Conservation (phyloP, 208 protist species). For the Vickermania spadyakhi region DNA sequence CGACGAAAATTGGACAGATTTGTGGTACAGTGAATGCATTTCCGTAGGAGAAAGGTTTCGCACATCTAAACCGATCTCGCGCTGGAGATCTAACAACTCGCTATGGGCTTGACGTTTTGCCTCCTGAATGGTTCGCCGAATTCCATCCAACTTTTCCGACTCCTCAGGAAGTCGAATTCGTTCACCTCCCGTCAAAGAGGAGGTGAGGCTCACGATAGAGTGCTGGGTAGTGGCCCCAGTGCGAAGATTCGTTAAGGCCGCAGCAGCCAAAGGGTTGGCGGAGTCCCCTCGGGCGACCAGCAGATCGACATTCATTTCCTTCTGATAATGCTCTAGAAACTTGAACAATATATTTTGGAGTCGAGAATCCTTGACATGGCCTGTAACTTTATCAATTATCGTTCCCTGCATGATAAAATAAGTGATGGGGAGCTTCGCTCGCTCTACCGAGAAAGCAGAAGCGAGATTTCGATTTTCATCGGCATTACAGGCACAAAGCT, state of each 20-base stretch:
- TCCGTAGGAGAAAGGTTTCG: conserved; percentile 48
- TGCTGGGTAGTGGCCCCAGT: conserved; percentile 65
- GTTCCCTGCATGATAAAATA: conserved; percentile 88
- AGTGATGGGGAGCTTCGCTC: conserved; percentile 72
- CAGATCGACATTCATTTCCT: conserved; percentile 78
- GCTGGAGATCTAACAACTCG: conserved; percentile 56
- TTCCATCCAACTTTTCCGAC: conserved; percentile 56
- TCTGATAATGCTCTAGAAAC: conserved; percentile 82
- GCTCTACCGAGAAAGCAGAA: conserved; percentile 78
- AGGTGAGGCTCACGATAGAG: conserved; percentile 61
- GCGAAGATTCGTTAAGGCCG: conserved; percentile 56
- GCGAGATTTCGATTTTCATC: conserved; percentile 84
- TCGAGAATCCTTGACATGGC: conserved; percentile 38
- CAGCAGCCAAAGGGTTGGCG: conserved; percentile 41
- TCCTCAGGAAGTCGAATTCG: conserved; percentile 75
- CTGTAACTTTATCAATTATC: conserved; percentile 74
- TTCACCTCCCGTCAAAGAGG: conserved; percentile 52
- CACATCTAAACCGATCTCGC: conserved; percentile 64
- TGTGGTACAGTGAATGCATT: conserved; percentile 57
- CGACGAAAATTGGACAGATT: conserved; percentile 44
- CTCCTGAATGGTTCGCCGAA: conserved; percentile 67
- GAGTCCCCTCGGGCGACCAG: conserved; percentile 16
- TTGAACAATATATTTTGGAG: conserved; percentile 64
- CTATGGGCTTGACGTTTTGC: conserved; percentile 72
- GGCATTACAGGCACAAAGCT: conserved; percentile 79